phyloP scores from a whole-genome alignment of 2,329 filamentous ascomycete genomes.

The Cylindrodendrum hubeiense region DNA sequence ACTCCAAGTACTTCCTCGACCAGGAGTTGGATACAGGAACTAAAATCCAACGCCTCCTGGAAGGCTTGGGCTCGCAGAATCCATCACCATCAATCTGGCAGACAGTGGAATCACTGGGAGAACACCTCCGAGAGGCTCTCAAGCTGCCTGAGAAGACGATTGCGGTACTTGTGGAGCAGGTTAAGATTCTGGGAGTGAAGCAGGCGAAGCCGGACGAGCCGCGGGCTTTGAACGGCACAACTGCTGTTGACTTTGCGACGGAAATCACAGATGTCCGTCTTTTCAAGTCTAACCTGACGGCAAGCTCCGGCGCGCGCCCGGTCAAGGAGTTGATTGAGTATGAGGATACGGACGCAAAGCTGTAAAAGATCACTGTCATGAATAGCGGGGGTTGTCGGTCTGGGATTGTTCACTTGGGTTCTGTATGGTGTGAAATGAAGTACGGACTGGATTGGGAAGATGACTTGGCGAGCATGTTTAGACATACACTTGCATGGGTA shows the following conservation, averaged over 20 bases:
- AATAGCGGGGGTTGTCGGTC: not conserved
- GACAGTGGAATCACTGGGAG: slow-evolving; percentile 19
- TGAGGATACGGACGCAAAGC: slow-evolving; percentile 86
- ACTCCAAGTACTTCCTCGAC: slow-evolving; percentile 20
- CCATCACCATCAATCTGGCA: slow-evolving; percentile 18
- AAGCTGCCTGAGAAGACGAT: slow-evolving; percentile 16
- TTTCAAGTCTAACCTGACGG: slow-evolving; percentile 81
- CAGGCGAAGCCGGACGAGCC: slow-evolving; percentile 16
- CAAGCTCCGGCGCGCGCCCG: slow-evolving; percentile 79
- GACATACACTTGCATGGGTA: slow-evolving; percentile 29
- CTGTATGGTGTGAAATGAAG: slow-evolving; percentile 15
- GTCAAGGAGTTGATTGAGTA: slow-evolving; percentile 84
- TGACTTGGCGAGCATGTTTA: slow-evolving; percentile 27
- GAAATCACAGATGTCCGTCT: slow-evolving; percentile 82
- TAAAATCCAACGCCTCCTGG: slow-evolving; percentile 11
- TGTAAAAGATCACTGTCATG: slow-evolving; percentile 58
- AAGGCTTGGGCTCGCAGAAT: slow-evolving; percentile 18
- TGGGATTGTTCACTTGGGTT: slow-evolving; percentile 13
- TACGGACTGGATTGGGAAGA: slow-evolving; percentile 7
- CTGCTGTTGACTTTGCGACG: slow-evolving; percentile 53
- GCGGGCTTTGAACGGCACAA: slow-evolving; percentile 60
- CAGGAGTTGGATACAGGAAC: slow-evolving; percentile 6
- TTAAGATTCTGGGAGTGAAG: slow-evolving; percentile 13
- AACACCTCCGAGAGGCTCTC: slow-evolving; percentile 18
- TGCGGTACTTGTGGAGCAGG: slow-evolving; percentile 15